Conservation (phyloP, 2,329 filamentous ascomycete species). For the Xylaria sp. region DNA sequence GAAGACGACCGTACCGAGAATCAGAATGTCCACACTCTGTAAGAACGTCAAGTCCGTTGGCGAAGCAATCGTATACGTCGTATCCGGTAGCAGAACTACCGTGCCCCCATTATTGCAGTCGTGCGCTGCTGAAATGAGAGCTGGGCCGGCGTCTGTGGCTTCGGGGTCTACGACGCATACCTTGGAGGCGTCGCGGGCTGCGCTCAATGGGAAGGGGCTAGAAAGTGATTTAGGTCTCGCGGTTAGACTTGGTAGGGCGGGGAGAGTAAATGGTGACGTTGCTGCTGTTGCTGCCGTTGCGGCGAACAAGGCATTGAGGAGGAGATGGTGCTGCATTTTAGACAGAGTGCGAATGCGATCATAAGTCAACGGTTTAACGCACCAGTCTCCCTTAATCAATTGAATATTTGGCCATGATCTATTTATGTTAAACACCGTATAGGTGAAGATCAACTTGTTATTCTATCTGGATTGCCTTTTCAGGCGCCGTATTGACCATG, state of each 20-base stretch:
- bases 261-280: constrained; percentile 17
- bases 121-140: constrained; percentile 28
- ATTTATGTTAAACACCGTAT: background rate
- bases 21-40: constrained; percentile 66
- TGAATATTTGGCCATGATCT: background rate
- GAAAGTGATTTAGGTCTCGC: constrained; percentile 22
- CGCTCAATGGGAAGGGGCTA: constrained; percentile 14
- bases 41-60: constrained; percentile 72
- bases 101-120: constrained; percentile 66
- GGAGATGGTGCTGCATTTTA: constrained; percentile 16
- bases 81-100: constrained; percentile 64
- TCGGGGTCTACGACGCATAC: constrained; percentile 33
- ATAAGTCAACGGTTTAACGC: background rate
- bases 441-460: too few species aligned
- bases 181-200: constrained; percentile 28
- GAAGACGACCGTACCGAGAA: constrained; percentile 60
- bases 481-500: background rate
- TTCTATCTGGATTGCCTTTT: background rate
- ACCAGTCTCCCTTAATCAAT: background rate
- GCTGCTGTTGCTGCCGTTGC: background rate
- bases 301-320: background rate
- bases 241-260: constrained; percentile 16
- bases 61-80: constrained; percentile 69
- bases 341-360: background rate
- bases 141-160: constrained; percentile 28